Base-by-base conservation (phyloP, 257 asterid species). In the Solanum bulbocastanum region DNA sequence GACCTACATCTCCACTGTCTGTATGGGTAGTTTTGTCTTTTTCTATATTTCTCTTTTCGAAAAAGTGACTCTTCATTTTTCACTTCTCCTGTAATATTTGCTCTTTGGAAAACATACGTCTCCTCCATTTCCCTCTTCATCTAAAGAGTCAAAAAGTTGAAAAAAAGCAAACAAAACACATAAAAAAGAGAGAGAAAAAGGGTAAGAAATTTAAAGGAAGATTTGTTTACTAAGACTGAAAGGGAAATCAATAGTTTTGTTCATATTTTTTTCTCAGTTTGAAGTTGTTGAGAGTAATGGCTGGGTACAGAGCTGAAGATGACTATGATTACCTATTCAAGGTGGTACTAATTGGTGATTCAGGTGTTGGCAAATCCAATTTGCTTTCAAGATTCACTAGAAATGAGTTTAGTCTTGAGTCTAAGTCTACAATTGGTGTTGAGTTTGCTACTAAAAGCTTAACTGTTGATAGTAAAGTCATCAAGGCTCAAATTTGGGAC, bases 401-500 rank as follows among this genome's bases (percentile, higher is more conserved):
- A 86, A 94, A 95, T 88, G 98, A 95, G 93, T 95, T 95, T 90
- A 94, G 97, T 87, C 97, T 95, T 40, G 98, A 95, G 89, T 92
- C 98, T 42, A 94, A 95, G 83, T 95, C 98, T 36, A 95, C 98
- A 37, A 95, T 95, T 78, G 98, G 98, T 12, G 98, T 95, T 87
- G 98, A 95, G 91, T 95, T 95, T 87, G 98, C 98, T 25, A 95
- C 98, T 23, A 87, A 97, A 89, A 94, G 98, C 91, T 92, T 95
- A 91, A 94, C 92, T 83, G 96, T 95, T 35, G 98, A 95, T 87
- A 88, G 90, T 0, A 95, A 95, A 89, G 97, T 95, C 85, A 92
- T 95, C 90, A 95, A 95, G 90, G 98, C 98, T 90, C 98, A 96
- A 94, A 96, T 96, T 92, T 96, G 98, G 98, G 98, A 94, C 88